These are phyloP conservation scores for Simplicillium sp. DNA, from an alignment of 2,329 filamentous ascomycete species.

Conservation along the genomic window DNA sequence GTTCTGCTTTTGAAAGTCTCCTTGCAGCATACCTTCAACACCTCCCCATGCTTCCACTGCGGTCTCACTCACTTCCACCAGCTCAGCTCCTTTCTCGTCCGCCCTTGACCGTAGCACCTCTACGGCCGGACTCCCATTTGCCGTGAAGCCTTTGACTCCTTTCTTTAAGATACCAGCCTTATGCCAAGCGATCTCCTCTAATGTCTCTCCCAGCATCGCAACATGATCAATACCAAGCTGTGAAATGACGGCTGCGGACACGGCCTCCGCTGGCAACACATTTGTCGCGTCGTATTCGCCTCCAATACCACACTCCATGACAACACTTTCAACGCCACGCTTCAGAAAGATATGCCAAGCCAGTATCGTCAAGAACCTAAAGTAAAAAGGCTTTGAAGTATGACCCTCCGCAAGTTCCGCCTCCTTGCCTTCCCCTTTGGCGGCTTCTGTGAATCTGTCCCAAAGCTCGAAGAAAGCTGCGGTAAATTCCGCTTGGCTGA, in stretches of 20 bases:
- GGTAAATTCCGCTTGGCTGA: conserved; percentile 61
- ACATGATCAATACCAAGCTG: conserved; percentile 82
- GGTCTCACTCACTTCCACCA: conserved; percentile 31
- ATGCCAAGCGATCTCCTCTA: conserved; percentile 81
- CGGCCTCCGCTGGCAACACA: conserved; percentile 53
- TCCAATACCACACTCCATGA: conserved; percentile 90
- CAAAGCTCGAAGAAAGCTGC: conserved; percentile 78
- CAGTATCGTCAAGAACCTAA: conserved; percentile 82
- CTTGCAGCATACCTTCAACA: conserved; percentile 31
- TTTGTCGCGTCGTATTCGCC: conserved; percentile 93
- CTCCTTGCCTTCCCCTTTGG: conserved; percentile 19
- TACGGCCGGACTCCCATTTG: conserved; percentile 20
- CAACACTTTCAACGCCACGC: conserved; percentile 66
- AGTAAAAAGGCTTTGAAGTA: conserved; percentile 75
- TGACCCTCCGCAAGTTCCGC: conserved; percentile 41
- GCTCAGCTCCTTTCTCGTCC: conserved; percentile 37
- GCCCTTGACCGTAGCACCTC: conserved; percentile 52
- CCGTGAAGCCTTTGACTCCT: conserved; percentile 32
- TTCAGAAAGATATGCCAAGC: conserved; percentile 74
- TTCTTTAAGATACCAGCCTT: conserved; percentile 81
- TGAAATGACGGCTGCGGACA: conserved; percentile 64
- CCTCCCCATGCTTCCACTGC: conserved; percentile 31
- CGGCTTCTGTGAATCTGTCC: conserved; percentile 46
- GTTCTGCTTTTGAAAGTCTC: conserved; percentile 48
- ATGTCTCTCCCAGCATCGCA: conserved; percentile 66